Evolutionary conservation across 495 filamentous ascomycete genomes (phyloP).

Genomic region (Penicillium roqueforti): DNA sequence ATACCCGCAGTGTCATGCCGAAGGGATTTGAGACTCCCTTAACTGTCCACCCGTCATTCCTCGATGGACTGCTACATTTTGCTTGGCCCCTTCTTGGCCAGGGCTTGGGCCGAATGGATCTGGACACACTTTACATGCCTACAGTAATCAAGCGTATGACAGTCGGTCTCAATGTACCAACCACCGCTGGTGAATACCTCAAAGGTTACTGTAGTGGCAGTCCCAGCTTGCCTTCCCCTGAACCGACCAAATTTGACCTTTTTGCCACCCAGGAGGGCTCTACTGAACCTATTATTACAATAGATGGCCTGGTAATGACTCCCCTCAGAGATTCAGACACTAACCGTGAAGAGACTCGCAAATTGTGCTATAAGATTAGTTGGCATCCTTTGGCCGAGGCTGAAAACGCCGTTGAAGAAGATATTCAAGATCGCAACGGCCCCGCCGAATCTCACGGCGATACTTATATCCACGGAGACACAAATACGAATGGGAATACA

Average conservation of each 20-base stretch:
- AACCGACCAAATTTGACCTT: conserved; percentile 32
- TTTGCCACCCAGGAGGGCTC: conserved; percentile 27
- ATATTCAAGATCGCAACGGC: conserved; percentile 3
- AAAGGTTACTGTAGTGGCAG: conserved; percentile 32
- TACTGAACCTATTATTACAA: conserved; percentile 23
- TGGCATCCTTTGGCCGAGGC: conserved; percentile 25
- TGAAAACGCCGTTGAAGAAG: conserved; percentile 1
- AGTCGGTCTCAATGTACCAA: conserved; percentile 23
- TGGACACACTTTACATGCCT: conserved; percentile 43
- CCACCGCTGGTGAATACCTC: conserved; percentile 23
- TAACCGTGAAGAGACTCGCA: conserved; percentile 10
- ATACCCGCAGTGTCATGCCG: conserved; percentile 27
- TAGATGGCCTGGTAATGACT: conserved; percentile 33
- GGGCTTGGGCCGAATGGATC: conserved; percentile 34
- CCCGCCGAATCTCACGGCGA: background rate
- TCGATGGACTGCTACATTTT: conserved; percentile 27
- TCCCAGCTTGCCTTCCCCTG: conserved; percentile 20
- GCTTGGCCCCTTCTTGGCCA: conserved; percentile 42
- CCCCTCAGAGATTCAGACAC: conserved; percentile 27
- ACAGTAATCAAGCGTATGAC: conserved; percentile 33
- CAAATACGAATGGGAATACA: background rate
- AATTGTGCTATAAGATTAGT: conserved; percentile 34
- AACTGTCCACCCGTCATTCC: conserved; percentile 26
- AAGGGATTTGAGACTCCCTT: conserved; percentile 25
- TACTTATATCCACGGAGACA: background rate